Base-by-base conservation (phyloP, 176 grass and related monocot genomes). In the Eremochloa ophiuroides region DNA sequence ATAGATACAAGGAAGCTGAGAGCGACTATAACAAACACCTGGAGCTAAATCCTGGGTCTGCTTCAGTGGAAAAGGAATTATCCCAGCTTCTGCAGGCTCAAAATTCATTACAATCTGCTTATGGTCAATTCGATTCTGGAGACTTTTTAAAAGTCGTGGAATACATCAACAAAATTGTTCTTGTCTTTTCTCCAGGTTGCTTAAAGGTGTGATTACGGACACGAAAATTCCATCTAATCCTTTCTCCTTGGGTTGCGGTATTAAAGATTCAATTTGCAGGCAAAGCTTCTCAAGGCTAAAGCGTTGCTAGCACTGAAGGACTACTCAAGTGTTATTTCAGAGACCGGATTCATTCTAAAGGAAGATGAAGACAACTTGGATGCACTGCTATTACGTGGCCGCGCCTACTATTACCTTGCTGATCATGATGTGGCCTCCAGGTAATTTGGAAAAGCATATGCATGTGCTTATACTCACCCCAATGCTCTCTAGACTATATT, bases 301-400 rank as follows among this genome's bases (percentile, higher is more conserved):
- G 80, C 88, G 2, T 65, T 95, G 60, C 73, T 98, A 68, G 90
- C 92, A 48, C 12, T 93, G 73, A 91, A 95, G 82, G 92, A 98
- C 55, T 93, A 98, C 69, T 98, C 92, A 2, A 95, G 73, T 73
- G 86, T 84, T 79, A 98, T 98, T 87, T 94, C 90, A 62, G 95
- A 98, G 83, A 80, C 88, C 4, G 95, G 92, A 44, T 94, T 87
- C 83, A 95, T 98, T 80, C 88, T 98, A 46, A 98, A 98, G 85
- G 88, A 98, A 98, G 88, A 98, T 88, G 92, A 98, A 86, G 95
- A 98, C 78, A 94, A 91, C 77, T 80, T 98, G 82, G 92, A 94
- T 53, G 95, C 92, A 41, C 69, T 98, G 65, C 76, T 98, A 69
- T 86, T 95, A 65, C 90, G 95, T 71, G 95, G 95, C 18, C 90